Evolutionary conservation across 1,284 basidiomycete genomes (phyloP), one percentile per base, ranked within the genome.

Genomic region (Sporisorium reilianum): DNA sequence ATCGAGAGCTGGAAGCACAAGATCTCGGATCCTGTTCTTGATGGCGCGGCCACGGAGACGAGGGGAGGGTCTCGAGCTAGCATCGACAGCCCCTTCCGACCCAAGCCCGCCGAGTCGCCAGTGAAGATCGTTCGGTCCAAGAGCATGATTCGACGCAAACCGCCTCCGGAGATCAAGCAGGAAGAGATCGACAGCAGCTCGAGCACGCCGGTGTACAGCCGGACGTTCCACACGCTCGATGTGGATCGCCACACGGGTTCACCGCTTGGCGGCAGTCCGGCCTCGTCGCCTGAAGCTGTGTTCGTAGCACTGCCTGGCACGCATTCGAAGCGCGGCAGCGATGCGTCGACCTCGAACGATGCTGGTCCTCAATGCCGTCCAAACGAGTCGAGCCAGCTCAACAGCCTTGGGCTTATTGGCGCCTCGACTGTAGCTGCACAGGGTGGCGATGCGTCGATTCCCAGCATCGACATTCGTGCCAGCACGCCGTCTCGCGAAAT

Each of bases 1-100:
- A 77, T 77, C 63, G 68, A 77, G 36, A 77, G 74, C 58, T 77
- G 74, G 74, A 72, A 62, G 62, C 64, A 62, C 36, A 51, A 36
- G 9, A 18, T 5, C 11, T 50, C 16, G 7, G 55, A 62, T 6
- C 20, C 42, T 6, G n/a, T 18, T 7, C n/a, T 28, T 38, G 30
- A 55, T 12, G 46, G 18, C 22, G 30, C 44, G 2, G 3, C 58
- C 10, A 25, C 41, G 7, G 44, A 45, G 1, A 38, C 48, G 3
- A 4, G n/a, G 6, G 41, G 40, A 20, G 50, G 36, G 18, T 45
- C 56, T 22, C 48, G 48, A 34, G 55, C 53, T 28, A 69, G 62
- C 59, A 54, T 60, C 22, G 70, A 77, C n/a, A 48, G 40, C 1
- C 26, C 42, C 18, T 46, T 32, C 23, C 56, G 56, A n/a, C 45